A percentile compares a stretch with the other conserved stretches of the same genome.
These are phyloP conservation scores for Phycomyces blakesleeanus DNA, from an alignment of 192 early-diverging fungal species.

Conservation along the genomic window DNA sequence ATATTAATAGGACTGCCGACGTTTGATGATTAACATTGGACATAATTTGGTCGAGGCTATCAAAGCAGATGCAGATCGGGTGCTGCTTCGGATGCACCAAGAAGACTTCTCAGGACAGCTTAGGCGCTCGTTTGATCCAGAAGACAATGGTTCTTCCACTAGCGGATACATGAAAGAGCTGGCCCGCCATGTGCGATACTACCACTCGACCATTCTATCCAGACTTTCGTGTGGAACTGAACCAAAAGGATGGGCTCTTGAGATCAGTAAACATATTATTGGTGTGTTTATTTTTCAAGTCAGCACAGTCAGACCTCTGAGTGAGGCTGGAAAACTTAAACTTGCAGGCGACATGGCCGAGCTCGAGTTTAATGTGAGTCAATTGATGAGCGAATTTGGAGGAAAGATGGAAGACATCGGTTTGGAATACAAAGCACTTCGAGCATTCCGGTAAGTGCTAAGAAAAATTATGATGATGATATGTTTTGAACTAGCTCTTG, in stretches of 20 bases:
- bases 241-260: constrained; percentile 48
- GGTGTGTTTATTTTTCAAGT: constrained; percentile 66
- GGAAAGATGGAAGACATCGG: constrained; percentile 59
- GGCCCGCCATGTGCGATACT: constrained; percentile 52
- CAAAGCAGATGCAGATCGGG: constrained; percentile 48
- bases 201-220: constrained; percentile 51
- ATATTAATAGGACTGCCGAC: constrained; percentile 40
- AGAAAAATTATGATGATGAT: too few species aligned
- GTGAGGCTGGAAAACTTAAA: constrained; percentile 61
- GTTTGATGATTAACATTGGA: constrained; percentile 50
- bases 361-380: constrained; percentile 64
- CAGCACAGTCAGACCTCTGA: constrained; percentile 55
- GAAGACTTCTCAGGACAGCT: constrained; percentile 57
- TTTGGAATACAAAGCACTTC: constrained; percentile 52
- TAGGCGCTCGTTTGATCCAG: constrained; percentile 13
- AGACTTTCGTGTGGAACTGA: constrained; percentile 60
- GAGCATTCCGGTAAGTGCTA: constrained; percentile 49
- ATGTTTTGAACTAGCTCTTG: too few species aligned
- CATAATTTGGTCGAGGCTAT: constrained; percentile 50
- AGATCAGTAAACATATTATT: constrained; percentile 36
- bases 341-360: constrained; percentile 70
- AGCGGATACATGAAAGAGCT: constrained; percentile 62
- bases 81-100: constrained; percentile 59
- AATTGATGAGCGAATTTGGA: constrained; percentile 55
- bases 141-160: constrained; percentile 35